phyloP scores from a whole-genome alignment of 108 stramenopile genomes.

The Pseudonitzschia multiseries region DNA sequence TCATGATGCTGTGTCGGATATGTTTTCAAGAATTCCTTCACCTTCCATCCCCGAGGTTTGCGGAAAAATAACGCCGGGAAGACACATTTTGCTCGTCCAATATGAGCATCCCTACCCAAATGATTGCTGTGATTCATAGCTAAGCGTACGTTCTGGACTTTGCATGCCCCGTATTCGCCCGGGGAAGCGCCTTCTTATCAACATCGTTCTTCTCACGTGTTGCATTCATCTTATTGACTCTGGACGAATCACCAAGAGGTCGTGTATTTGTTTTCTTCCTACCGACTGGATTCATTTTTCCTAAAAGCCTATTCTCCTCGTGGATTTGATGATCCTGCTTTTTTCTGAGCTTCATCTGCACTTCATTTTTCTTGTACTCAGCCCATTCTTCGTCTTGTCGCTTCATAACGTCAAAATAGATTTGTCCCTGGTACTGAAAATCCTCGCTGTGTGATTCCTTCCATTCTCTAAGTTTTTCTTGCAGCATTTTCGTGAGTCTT shows the following conservation, averaged over 20 bases:
- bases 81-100: too few species aligned
- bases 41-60: not conserved
- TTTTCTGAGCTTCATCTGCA: conserved; percentile 68
- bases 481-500: conserved; percentile 58
- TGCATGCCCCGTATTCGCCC: not conserved
- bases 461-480: conserved; percentile 74
- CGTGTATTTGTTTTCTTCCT: not conserved
- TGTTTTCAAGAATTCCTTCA: not conserved
- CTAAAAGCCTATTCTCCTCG: conserved; percentile 30
- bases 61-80: not conserved
- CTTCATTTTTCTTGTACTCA: conserved; percentile 67
- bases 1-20: too few species aligned
- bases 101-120: too few species aligned
- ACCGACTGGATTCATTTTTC: conserved; percentile 6
- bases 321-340: conserved; percentile 63
- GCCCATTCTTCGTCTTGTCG: conserved; percentile 82
- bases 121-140: too few species aligned
- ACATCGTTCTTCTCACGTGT: not conserved
- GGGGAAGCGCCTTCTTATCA: conserved; percentile 10
- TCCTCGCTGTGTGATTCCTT: conserved; percentile 52
- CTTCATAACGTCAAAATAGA: conserved; percentile 66
- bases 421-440: conserved; percentile 68
- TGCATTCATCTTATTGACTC: not conserved
- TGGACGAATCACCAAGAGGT: conserved; percentile 14
- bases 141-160: not conserved